Percentiles rank a stretch among this genome's conserved stretches.
phyloP scores from a whole-genome alignment of 2,329 filamentous ascomycete genomes.

The Diaporthe batatas region DNA sequence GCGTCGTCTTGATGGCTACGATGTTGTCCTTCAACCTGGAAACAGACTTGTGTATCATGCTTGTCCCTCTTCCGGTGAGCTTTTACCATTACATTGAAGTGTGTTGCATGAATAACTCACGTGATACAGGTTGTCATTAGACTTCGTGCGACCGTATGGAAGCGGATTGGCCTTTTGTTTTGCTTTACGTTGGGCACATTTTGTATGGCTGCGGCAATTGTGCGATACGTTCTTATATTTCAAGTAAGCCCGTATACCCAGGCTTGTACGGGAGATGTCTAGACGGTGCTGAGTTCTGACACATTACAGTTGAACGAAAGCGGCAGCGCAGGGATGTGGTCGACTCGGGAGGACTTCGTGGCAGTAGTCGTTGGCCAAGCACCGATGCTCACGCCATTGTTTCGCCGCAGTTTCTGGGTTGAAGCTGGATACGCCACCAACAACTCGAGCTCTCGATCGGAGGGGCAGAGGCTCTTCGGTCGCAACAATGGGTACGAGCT shows the following conservation, averaged over 20 bases:
- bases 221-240: constrained; percentile 4
- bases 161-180: constrained; percentile 1
- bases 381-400: constrained; percentile 11
- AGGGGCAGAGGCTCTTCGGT: neutral
- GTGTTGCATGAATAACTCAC: neutral
- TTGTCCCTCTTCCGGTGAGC: constrained; percentile 5
- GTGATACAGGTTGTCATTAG: neutral
- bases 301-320: neutral
- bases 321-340: neutral
- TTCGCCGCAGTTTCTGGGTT: constrained; percentile 15
- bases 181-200: constrained; percentile 1
- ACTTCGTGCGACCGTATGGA: neutral
- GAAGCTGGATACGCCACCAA: constrained; percentile 3
- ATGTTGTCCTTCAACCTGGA: neutral
- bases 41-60: constrained; percentile 4
- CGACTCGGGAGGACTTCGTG: constrained; percentile 8
- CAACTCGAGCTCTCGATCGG: neutral
- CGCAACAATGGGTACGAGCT: constrained; percentile 5
- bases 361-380: constrained; percentile 7
- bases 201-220: neutral
- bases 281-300: neutral
- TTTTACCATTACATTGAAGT: neutral
- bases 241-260: neutral
- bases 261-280: neutral
- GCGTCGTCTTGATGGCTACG: neutral